Base-by-base conservation (phyloP, 345 rosid species). In the Sonneratia caseolaris region DNA sequence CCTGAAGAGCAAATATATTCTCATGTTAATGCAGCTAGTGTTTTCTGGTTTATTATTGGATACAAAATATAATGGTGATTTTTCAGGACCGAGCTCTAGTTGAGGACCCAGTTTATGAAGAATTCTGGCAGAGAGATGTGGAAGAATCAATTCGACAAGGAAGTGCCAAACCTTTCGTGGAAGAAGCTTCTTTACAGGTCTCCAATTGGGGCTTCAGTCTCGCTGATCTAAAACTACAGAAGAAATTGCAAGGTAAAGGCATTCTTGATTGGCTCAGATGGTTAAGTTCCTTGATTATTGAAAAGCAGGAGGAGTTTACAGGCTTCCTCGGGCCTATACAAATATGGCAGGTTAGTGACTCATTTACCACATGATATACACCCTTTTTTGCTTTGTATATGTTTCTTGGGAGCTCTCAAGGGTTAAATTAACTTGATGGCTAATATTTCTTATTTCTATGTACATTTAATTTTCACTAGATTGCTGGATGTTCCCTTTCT, bases 281-380 rank as follows among this genome's bases (percentile, higher is more conserved):
- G 81, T 71, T 87, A 53, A 82, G 73, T 75, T 72, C 61, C 69
- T 64, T 89, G 66, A 75, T 85, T 15, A 69, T 47, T 59, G 74
- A 79, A 70, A 77, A 55, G 19, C 70, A 67, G 73, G 88, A 83
- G 68, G 88, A 85, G 72, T 84, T 71, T 68, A 80, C 83, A n/a
- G 91, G 94, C 69, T 89, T 82, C 65, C 80, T 89, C 18, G 91
- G 94, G 37, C 94, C 94, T 27, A 87, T 85, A 72, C 91, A 89
- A 68, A 81, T 89, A 64, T 89, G 91, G 91, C 94, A 89, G 89
- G 93, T 87, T 53, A 71, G 74, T 77, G n/a, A 64, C 47, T 69
- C 59, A 47, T 61, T 27, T 27, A 27, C 32, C 32, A 27, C 67
- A 56, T 48, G 9, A 15, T 55, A 8, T 27, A 15, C 19, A 5